Evolutionary conservation across 306 rosid genomes (phyloP), one percentile per base, ranked within the genome.

Genomic region (Acmispon strigosus): DNA sequence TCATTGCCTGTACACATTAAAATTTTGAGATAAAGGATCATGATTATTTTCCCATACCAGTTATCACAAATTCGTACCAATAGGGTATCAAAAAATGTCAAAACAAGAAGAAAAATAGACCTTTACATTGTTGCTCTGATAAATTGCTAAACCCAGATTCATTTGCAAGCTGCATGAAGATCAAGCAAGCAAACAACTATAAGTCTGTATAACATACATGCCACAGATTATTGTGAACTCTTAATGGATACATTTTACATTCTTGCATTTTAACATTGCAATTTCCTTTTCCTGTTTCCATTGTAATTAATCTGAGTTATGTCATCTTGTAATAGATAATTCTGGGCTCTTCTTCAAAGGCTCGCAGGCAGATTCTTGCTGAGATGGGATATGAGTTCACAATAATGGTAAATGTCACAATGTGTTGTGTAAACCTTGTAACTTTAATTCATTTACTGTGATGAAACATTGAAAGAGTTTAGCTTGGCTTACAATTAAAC

Each of bases 351-450:
- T 89, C 96, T 32, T 94, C 98, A 1, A 86, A 83, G 83, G 96
- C 97, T 58, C 97, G 97, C 29, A 83, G 76, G 52, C 76, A 79
- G 32, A 87, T 94, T 83, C 89, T 94, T 9, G 61, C 84, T 44
- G 97, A 90, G 72, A 87, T 94, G 96, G 98, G 98, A 62, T 86
- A 84, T 20, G 88, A 86, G 55, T 94, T 94, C 81, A 74, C 84
- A 13, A 41, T 89, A 78, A 50, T 86, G 87, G 98, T 94, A 88
- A 60, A 60, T 22, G 51, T 66, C 66, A 8, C 51, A 8, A 32
- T 55, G 36, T 8, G 20, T 15, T 69, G 44, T 17, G 20, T 43
- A 4, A 16, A n/a, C 11, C 12, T 76, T 59, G 17, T 48, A 8
- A 49, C 9, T 49, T 34, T 61, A 48, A 27, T 37, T 71, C 44